Conservation (phyloP, 2,329 filamentous ascomycete species). For the Xylaria sp. region DNA sequence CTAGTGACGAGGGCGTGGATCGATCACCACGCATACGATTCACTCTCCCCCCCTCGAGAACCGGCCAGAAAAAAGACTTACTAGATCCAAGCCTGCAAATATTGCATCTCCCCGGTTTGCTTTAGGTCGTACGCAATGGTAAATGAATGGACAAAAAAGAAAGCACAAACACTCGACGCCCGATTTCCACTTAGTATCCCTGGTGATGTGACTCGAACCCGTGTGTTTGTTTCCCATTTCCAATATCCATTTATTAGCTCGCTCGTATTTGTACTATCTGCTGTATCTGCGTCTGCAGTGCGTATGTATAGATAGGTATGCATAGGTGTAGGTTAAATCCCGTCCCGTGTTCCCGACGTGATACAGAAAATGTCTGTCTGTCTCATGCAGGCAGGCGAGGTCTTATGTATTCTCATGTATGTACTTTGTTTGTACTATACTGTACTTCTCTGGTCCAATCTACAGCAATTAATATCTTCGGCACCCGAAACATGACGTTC, state of each 20-base stretch:
- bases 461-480: neutral
- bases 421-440: too few species aligned
- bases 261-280: neutral
- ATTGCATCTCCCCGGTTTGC: constrained; percentile 50
- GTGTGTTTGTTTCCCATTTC: neutral
- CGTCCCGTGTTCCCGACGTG: neutral
- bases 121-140: constrained; percentile 48
- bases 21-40: constrained; percentile 32
- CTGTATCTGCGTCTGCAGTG: neutral
- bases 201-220: constrained; percentile 3
- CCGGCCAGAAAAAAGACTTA: constrained; percentile 34
- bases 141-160: constrained; percentile 47
- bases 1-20: constrained; percentile 39
- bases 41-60: constrained; percentile 38
- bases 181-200: neutral
- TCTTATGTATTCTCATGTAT: too few species aligned
- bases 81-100: constrained; percentile 41
- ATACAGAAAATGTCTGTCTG: neutral
- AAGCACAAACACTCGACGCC: constrained; percentile 31
- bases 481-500: neutral
- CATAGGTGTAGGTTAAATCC: neutral
- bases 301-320: neutral
- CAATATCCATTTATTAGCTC: neutral
- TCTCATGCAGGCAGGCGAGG: neutral
- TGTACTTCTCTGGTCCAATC: neutral